Base-by-base conservation (phyloP, 129 eudicot species). In the Calendula officinalis region DNA sequence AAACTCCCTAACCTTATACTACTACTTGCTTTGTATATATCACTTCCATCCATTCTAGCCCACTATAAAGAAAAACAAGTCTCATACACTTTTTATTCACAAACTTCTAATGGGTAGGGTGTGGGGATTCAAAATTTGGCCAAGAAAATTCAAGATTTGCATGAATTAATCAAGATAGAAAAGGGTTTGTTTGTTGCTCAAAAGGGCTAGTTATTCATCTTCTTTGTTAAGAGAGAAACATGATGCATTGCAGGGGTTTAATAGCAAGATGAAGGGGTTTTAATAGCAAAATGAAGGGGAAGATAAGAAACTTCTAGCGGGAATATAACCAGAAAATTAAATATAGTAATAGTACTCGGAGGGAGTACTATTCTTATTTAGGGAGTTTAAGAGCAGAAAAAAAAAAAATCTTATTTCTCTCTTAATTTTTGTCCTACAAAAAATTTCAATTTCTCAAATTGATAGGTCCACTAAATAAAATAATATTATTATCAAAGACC, bases 41-140 rank as follows among this genome's bases (percentile, higher is more conserved):
- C 74, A 66, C 54, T 62, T 8, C 78, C 80, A 47, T 79, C 82
- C 82, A 83, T 79, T 27, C 38, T 16, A 7, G 30, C 15, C 36
- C 43, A 41, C 55, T 30, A 35, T 36, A 6, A 34, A 1, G 2
- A 44, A 41, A 37, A 6, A 12, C 51, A 27, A 16, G 13, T 15
- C 12, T 64, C 5, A 3, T 36, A 8, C 7, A 14, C 7, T 1
- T 34, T 14, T 33, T 27, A 42, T 4, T 27, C 17, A n/a, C 68
- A 62, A 44, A 27, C 3, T 56, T 7, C 8, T 11, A 41, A 5
- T 8, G 10, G 12, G 8, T 41, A 4, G 10, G 10, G 9, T 2
- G 10, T 2, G 34, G 47, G 63, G 12, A 12, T 15, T 59, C 13
- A 40, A 7, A 11, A 0, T 56, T 56, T 37, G 66, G 37, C 51